These are phyloP conservation scores for Fusarium duplospermum DNA, from an alignment of 2,329 filamentous ascomycete species.

Conservation along the genomic window DNA sequence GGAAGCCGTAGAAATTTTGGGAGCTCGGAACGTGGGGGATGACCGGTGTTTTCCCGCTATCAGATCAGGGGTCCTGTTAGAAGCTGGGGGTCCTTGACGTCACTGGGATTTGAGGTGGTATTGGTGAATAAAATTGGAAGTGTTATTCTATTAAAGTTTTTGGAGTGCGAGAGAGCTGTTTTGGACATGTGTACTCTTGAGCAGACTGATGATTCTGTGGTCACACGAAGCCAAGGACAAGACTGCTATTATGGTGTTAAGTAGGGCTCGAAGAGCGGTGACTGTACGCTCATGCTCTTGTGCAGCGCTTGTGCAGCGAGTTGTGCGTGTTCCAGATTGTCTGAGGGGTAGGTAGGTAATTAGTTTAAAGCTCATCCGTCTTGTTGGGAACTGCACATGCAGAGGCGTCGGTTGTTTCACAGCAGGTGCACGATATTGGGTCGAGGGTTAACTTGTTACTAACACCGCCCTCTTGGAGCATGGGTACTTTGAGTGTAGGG, in stretches of 20 bases:
- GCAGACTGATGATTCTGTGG: neutral
- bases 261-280: neutral
- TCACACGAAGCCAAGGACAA: neutral
- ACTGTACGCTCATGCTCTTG: neutral
- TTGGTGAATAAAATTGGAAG: neutral
- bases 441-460: neutral
- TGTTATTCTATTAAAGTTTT: neutral
- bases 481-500: neutral
- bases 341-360: neutral
- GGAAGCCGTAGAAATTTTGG: constrained; percentile 28
- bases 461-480: neutral
- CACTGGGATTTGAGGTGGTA: constrained; percentile 5
- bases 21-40: constrained; percentile 37
- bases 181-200: neutral
- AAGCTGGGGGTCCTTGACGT: constrained; percentile 21
- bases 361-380: neutral
- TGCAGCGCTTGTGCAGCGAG: neutral
- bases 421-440: neutral
- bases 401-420: neutral
- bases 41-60: constrained; percentile 35
- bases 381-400: neutral
- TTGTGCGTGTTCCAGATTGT: neutral
- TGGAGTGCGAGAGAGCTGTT: neutral
- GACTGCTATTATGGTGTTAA: neutral
- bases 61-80: constrained; percentile 21